These are phyloP conservation scores for Backusella australiensis DNA, from an alignment of 192 early-diverging fungal species.

Conservation along the genomic window DNA sequence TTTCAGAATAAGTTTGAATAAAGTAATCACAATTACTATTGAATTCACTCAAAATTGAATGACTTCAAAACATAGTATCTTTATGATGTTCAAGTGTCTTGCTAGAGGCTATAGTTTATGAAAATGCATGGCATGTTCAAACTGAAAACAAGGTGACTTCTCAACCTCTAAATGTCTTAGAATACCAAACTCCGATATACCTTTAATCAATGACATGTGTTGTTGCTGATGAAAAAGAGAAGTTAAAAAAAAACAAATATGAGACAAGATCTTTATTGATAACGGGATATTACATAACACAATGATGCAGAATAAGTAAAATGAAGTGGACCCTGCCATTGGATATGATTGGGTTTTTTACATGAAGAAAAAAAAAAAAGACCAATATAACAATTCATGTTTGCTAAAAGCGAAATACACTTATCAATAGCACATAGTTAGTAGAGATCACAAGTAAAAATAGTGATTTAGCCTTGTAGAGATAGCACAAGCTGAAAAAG, in stretches of 20 bases:
- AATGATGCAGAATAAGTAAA: neutral
- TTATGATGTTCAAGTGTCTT: neutral
- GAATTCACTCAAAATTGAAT: too few relatives aligned
- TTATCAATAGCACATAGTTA: neutral
- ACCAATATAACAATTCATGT: too few relatives aligned
- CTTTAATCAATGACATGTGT: neutral
- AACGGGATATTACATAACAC: neutral
- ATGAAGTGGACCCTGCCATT: neutral
- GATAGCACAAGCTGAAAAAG: neutral
- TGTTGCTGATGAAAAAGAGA: neutral
- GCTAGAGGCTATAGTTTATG: neutral
- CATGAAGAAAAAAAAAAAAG: neutral
- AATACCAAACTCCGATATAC: neutral
- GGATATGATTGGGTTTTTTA: neutral
- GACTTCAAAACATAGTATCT: too few relatives aligned
- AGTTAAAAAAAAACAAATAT: neutral
- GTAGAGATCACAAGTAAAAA: neutral
- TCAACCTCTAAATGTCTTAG: neutral
- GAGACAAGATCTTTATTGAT: neutral
- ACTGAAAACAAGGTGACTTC: neutral
- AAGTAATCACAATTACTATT: too few relatives aligned
- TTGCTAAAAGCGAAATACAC: neutral
- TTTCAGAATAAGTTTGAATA: too few relatives aligned
- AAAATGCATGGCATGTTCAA: neutral
- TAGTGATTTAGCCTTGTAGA: neutral